Conservation (phyloP, 495 filamentous ascomycete species). For the Astrocystis sublimbata region DNA sequence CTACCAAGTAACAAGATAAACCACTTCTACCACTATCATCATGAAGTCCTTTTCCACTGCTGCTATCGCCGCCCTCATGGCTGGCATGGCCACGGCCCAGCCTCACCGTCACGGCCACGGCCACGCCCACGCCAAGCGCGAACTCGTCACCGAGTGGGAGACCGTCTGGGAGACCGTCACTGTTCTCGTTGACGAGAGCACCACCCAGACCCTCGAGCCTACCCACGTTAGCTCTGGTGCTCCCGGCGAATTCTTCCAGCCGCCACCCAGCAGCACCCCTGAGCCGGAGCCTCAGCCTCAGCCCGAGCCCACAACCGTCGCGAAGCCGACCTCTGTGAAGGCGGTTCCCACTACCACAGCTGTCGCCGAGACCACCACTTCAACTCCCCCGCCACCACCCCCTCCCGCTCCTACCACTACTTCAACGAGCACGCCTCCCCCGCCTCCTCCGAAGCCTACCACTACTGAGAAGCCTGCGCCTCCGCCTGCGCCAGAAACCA, state of each 20-base stretch:
- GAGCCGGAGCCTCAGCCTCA: not conserved
- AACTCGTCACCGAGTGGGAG: constrained; percentile 48
- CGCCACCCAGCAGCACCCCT: constrained; percentile 12
- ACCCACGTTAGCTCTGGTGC: constrained; percentile 24
- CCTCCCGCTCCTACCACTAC: constrained; percentile 19
- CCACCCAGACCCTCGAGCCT: constrained; percentile 42
- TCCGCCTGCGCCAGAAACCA: constrained; percentile 10
- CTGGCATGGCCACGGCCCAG: constrained; percentile 46
- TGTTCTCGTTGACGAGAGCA: constrained; percentile 43
- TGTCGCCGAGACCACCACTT: not conserved
- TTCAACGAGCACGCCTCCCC: constrained; percentile 13
- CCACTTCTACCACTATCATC: constrained; percentile 24
- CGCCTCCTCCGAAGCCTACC: constrained; percentile 4
- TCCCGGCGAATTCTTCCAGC: constrained; percentile 47
- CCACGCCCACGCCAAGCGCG: constrained; percentile 41
- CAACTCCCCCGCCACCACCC: constrained; percentile 18
- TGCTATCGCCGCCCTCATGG: constrained; percentile 40
- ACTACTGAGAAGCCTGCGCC: constrained; percentile 6
- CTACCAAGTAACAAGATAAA: not conserved
- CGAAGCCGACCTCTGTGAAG: not conserved
- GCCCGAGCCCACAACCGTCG: not conserved
- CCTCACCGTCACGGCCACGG: constrained; percentile 44
- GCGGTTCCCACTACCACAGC: constrained; percentile 2
- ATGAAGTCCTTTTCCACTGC: constrained; percentile 53
- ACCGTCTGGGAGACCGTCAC: constrained; percentile 52